Evolutionary conservation across 768 basidiomycete species (phyloP), one percentile per base, ranked within the genome.

Genomic region (Paxillus involutus): DNA sequence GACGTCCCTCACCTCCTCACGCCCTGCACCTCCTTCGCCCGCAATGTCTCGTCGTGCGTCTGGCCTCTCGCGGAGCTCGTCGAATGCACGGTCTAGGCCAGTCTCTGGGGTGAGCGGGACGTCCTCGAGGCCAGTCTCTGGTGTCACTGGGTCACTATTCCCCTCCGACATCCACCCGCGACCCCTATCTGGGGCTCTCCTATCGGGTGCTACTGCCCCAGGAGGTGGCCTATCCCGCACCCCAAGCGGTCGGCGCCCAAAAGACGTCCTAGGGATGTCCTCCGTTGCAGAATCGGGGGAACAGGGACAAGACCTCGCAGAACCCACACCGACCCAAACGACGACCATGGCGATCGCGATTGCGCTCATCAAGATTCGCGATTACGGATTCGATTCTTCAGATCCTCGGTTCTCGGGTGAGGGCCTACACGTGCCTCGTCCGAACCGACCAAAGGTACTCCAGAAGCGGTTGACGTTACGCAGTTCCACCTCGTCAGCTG

Each of bases 21-120:
- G 85, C 5, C 84, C 83, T 33, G 85, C 85, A 0, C 85, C 85
- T 0, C 80, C 80, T 4, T 85, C 83, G 2, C 85, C 84, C 14
- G 80, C 75, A 0, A 52, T 75, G 5, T 82, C 82, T 0, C 77
- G 82, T 35, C 55, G 72, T 53, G 49, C 69, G 45, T 78, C 78
- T 11, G 62, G 64, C 10, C 44, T 66, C 7, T 69, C 68, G 4
- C 67, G 68, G 12, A 9, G 58, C 0, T 65, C 69, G 7, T 71
- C 59, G 13, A 54, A 36, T 19, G 52, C 56, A 6, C 53, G 53
- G 11, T 60, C 68, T 0, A 43, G 67, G 3, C 65, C 67, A 0
- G 54, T 49, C 6, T 70, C 66, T 4, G 57, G 55, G 3, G 55
- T 62, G 49, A 66, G 49, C 42, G 51, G 26, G 17, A 3, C 53